These are phyloP conservation scores for Anthracocystis walkeri DNA, from an alignment of 1,284 basidiomycete species.

Conservation along the genomic window DNA sequence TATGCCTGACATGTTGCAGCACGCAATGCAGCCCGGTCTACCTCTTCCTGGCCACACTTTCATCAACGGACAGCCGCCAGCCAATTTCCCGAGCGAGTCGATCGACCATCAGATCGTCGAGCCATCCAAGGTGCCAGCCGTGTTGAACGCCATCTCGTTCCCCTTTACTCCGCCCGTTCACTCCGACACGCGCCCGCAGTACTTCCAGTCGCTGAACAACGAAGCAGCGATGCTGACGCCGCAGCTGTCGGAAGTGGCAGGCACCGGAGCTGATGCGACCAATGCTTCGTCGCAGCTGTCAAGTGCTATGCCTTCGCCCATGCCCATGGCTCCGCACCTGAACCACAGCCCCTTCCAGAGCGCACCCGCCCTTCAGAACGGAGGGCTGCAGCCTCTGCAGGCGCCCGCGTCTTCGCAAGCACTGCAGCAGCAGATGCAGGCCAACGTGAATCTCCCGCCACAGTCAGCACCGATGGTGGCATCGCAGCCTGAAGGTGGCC, in stretches of 20 bases:
- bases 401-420: slow-evolving; percentile 35
- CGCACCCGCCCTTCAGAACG: slow-evolving; percentile 23
- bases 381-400: slow-evolving; percentile 27
- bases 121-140: slow-evolving; percentile 57
- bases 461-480: slow-evolving; percentile 41
- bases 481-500: slow-evolving; percentile 32
- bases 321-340: slow-evolving; percentile 42
- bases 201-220: slow-evolving; percentile 46
- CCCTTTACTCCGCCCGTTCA: slow-evolving; percentile 64
- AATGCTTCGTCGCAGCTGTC: slow-evolving; percentile 30
- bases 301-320: slow-evolving; percentile 43
- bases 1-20: slow-evolving; percentile 25
- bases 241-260: slow-evolving; percentile 39
- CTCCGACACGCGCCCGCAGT: slow-evolving; percentile 46
- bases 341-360: slow-evolving; percentile 41
- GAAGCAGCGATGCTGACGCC: slow-evolving; percentile 50
- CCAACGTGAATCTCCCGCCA: slow-evolving; percentile 17
- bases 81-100: slow-evolving; percentile 50
- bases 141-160: slow-evolving; percentile 60
- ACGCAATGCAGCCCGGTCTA: slow-evolving; percentile 23
- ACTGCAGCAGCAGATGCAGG: slow-evolving; percentile 45
- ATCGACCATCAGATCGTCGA: slow-evolving; percentile 62
- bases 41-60: slow-evolving; percentile 36
- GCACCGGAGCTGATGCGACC: slow-evolving; percentile 16
- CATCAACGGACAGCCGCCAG: slow-evolving; percentile 49